Percentiles rank a stretch among this genome's conserved stretches.
phyloP scores from a whole-genome alignment of 257 asterid species.

The Plectranthus barbatus region DNA sequence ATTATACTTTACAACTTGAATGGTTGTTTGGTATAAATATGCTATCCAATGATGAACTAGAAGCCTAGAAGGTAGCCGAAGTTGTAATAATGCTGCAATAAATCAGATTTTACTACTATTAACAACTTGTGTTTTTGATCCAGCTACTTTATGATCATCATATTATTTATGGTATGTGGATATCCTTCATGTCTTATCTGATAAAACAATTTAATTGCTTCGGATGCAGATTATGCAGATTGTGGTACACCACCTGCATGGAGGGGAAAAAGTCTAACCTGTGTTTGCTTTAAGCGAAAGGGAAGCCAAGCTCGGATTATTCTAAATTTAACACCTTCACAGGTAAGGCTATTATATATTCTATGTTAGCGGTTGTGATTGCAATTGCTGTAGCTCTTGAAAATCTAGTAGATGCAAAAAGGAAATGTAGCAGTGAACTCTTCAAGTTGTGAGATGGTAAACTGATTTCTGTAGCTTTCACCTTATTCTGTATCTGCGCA shows the following conservation, averaged over 20 bases:
- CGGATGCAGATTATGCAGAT: constrained; percentile 37
- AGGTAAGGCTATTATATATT: constrained; percentile 33
- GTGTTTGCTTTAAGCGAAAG: constrained; percentile 73
- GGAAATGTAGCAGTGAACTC: neutral
- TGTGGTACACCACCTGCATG: constrained; percentile 48
- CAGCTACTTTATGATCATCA: neutral
- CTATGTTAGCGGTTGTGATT: neutral
- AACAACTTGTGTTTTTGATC: neutral
- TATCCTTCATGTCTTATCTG: neutral
- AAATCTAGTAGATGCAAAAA: neutral
- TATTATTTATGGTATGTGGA: neutral
- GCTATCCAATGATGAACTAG: too few relatives aligned
- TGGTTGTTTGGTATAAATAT: too few relatives aligned
- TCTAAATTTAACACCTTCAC: constrained; percentile 50
- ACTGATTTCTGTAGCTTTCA: neutral
- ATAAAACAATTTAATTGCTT: neutral
- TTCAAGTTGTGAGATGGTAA: neutral
- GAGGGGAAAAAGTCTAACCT: constrained; percentile 62
- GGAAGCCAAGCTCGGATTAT: constrained; percentile 40
- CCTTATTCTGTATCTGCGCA: too few relatives aligned
- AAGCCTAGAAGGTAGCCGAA: too few relatives aligned
- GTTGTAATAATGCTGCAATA: too few relatives aligned
- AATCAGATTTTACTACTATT: too few relatives aligned
- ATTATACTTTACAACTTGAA: neutral
- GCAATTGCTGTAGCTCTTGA: neutral